These are phyloP conservation scores for Aristolochia contorta DNA, from an alignment of 164 flowering plant genomes.

Conservation along the genomic window DNA sequence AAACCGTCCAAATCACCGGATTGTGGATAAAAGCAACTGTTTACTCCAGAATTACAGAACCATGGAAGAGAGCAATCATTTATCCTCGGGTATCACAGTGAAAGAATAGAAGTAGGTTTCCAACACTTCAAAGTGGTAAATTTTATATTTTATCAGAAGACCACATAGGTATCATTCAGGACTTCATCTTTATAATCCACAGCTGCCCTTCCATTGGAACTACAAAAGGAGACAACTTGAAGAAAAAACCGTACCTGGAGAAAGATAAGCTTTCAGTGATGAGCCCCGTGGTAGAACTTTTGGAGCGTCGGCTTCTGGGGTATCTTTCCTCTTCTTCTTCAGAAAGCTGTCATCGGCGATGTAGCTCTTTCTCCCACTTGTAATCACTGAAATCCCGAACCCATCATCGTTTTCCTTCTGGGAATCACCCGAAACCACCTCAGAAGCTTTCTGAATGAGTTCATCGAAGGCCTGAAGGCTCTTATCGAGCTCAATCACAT, in stretches of 20 bases:
- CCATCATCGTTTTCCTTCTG: conserved; percentile 15
- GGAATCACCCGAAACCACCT: conserved; percentile 32
- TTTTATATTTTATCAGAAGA: neutral
- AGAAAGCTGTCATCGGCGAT: conserved; percentile 24
- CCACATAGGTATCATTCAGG: neutral
- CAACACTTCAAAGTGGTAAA: neutral
- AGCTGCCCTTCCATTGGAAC: neutral
- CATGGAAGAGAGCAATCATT: neutral
- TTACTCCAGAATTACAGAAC: neutral
- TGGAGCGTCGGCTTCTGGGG: conserved; percentile 11
- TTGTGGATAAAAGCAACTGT: neutral
- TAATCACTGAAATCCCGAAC: conserved; percentile 16
- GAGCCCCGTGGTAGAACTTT: conserved; percentile 23
- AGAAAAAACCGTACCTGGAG: conserved; percentile 21
- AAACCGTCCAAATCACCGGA: too few relatives aligned
- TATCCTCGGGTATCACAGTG: neutral
- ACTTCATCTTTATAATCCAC: neutral
- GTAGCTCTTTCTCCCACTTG: conserved; percentile 14
- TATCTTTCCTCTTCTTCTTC: conserved; percentile 18
- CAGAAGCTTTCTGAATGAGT: conserved; percentile 50
- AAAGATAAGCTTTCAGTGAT: conserved; percentile 17
- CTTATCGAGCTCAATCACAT: conserved; percentile 32
- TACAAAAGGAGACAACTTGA: neutral
- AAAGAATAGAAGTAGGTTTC: neutral
- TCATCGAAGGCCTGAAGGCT: conserved; percentile 35